A percentile compares a stretch with the other conserved stretches of the same genome.
phyloP scores from a whole-genome alignment of 2,329 filamentous ascomycete species.

The Microdochium nivale region DNA sequence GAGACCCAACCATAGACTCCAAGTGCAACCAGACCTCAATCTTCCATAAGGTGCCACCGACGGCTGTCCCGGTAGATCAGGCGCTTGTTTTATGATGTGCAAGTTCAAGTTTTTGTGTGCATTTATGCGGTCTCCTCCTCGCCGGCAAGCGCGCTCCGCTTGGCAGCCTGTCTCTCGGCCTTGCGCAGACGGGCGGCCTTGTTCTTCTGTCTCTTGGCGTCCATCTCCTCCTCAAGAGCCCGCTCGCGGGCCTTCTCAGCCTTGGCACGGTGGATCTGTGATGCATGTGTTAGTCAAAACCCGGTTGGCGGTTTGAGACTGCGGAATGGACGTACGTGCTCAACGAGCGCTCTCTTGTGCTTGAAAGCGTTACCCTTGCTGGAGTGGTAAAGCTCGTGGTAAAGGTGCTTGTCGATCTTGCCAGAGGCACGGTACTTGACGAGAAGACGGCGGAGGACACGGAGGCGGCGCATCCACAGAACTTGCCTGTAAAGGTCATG shows the following conservation, averaged over 20 bases:
- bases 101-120: constrained; percentile 1
- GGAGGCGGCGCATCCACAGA: constrained; percentile 99
- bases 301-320: neutral
- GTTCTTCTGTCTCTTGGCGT: constrained; percentile 99
- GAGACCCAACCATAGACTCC: constrained; percentile 40
- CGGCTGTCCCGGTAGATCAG: constrained; percentile 13
- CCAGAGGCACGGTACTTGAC: constrained; percentile 99
- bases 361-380: constrained; percentile 99
- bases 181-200: constrained; percentile 99
- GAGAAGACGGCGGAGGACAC: constrained; percentile 96
- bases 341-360: constrained; percentile 99
- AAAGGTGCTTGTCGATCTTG: constrained; percentile 99
- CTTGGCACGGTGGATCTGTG: constrained; percentile 99
- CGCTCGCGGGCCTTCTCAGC: constrained; percentile 97
- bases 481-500: constrained; percentile 46
- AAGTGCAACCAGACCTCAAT: constrained; percentile 24
- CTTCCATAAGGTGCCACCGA: constrained; percentile 15
- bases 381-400: constrained; percentile 99
- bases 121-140: constrained; percentile 46
- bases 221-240: constrained; percentile 98
- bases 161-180: constrained; percentile 81
- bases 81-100: constrained; percentile 6
- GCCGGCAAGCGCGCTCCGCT: constrained; percentile 78
- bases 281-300: constrained; percentile 6
- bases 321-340: constrained; percentile 75